Evolutionary conservation across 2,329 filamentous ascomycete species (phyloP).

Genomic region (Geosmithia putterillii): DNA sequence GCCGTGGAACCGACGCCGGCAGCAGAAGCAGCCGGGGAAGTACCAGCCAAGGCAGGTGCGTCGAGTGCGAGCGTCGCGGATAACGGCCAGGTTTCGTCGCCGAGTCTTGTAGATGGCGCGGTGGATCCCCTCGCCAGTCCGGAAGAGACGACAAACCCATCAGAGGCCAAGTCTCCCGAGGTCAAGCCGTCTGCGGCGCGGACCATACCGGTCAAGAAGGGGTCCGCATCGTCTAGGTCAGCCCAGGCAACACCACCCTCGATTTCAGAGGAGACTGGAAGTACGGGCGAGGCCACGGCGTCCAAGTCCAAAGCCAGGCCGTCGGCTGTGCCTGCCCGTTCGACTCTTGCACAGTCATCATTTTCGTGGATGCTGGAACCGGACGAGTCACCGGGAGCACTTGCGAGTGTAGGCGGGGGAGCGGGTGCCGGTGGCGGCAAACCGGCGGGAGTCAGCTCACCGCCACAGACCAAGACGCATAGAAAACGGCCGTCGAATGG

Average conservation of each 20-base stretch:
- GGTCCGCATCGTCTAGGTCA: neutral
- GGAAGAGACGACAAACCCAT: neutral
- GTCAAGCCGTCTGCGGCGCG: neutral
- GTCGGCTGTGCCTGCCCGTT: conserved; percentile 44
- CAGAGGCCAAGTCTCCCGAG: neutral
- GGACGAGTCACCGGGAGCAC: conserved; percentile 20
- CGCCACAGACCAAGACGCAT: conserved; percentile 14
- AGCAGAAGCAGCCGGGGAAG: neutral
- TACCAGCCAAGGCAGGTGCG: neutral
- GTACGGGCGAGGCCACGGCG: neutral
- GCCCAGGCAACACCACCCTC: neutral
- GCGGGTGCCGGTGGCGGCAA: conserved; percentile 11
- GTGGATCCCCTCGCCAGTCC: neutral
- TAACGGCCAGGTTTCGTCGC: neutral
- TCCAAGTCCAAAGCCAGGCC: conserved; percentile 10
- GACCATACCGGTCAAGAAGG: neutral
- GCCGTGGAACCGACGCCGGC: conserved; percentile 6
- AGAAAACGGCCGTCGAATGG: conserved; percentile 29
- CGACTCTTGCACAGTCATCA: conserved; percentile 58
- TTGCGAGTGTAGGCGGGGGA: too few relatives aligned
- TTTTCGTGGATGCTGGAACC: conserved; percentile 71
- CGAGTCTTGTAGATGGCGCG: neutral
- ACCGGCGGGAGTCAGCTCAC: conserved; percentile 14
- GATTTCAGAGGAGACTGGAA: neutral
- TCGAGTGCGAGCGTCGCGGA: neutral